Evolutionary conservation across 73 alveolate genomes (phyloP), one percentile per base, ranked within the genome.

Genomic region (Symbiodinium natans): DNA sequence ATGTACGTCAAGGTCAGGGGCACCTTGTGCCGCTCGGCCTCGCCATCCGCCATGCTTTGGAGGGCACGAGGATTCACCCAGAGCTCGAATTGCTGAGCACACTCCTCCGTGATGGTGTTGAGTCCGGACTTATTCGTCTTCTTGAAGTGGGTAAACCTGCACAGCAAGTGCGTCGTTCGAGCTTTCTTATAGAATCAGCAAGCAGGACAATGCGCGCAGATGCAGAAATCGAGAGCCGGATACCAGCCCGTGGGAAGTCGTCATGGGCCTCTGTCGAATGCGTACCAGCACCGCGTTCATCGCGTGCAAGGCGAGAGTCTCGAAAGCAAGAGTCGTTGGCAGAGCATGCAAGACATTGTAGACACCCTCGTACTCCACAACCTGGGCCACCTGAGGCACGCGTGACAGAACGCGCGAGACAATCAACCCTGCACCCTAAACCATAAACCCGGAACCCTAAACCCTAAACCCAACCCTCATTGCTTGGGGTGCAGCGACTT

Each of bases 131-230:
- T 77, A 6, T 77, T 77, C 39, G 86, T 77, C 86, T 77, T 77
- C 86, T 77, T 77, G 56, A 77, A 77, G 33, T 77, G 86, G n/a
- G 54, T 34, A 41, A 77, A 19, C 86, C 86, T 77, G 84, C 25
- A 34, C 17, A 34, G 84, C 29, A 41, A 41, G 43, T 2, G 34
- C 29, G n/a, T n/a, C n/a, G n/a, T n/a, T n/a, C n/a, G n/a, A n/a
- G n/a, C n/a, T n/a, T n/a, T n/a, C n/a, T n/a, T n/a, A n/a, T n/a
- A n/a, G n/a, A n/a, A 73, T 21, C 25, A 21, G 74, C 74, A 8
- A 21, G 33, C 31, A 56, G 31, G 74, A 8, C 5, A 13, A 46
- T 46, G 59, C 74, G 25, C 2, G 43, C 42, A 23, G 40, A 34
- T 8, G 83, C 40, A 2, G 11, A 21, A 23, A 73, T 54, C 13